Conservation (phyloP, 768 basidiomycete species). For the Lactarius hengduanensis region DNA sequence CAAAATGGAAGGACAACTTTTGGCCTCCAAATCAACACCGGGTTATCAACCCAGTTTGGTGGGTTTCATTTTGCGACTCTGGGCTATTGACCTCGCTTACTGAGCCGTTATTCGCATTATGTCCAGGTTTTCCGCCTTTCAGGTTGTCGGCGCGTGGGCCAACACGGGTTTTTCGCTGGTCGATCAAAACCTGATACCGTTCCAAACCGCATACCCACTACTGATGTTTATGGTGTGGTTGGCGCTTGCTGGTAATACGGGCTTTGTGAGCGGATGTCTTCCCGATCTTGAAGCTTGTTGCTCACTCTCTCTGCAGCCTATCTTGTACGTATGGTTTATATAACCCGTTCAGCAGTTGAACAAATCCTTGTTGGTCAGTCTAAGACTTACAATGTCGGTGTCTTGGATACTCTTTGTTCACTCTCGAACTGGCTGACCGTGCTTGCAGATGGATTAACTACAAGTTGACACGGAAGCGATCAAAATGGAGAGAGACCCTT, state of each 20-base stretch:
- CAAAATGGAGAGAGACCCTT: too few relatives aligned
- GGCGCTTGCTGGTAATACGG: constrained; percentile 42
- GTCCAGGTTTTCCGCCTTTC: constrained; percentile 47
- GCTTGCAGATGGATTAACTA: constrained; percentile 59
- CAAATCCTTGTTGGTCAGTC: neutral
- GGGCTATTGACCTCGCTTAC: neutral
- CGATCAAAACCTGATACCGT: constrained; percentile 54
- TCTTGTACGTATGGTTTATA: constrained; percentile 21
- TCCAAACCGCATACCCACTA: constrained; percentile 48
- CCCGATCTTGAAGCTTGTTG: too few relatives aligned
- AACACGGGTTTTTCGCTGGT: constrained; percentile 49
- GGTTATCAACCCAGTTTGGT: constrained; percentile 31
- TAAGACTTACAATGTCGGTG: constrained; percentile 42
- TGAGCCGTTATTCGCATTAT: neutral
- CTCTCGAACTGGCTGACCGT: too few relatives aligned
- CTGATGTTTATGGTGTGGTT: constrained; percentile 39
- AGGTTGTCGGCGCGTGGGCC: constrained; percentile 49
- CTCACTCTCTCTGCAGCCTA: too few relatives aligned
- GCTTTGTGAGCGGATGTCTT: too few relatives aligned
- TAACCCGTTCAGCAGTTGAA: neutral
- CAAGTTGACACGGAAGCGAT: too few relatives aligned
- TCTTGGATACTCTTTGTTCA: too few relatives aligned
- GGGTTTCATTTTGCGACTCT: too few relatives aligned
- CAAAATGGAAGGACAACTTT: constrained; percentile 41
- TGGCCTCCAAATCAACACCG: constrained; percentile 38